Evolutionary conservation across 2,329 filamentous ascomycete genomes (phyloP).

Genomic region (Calonectria pseudoreteaudii): DNA sequence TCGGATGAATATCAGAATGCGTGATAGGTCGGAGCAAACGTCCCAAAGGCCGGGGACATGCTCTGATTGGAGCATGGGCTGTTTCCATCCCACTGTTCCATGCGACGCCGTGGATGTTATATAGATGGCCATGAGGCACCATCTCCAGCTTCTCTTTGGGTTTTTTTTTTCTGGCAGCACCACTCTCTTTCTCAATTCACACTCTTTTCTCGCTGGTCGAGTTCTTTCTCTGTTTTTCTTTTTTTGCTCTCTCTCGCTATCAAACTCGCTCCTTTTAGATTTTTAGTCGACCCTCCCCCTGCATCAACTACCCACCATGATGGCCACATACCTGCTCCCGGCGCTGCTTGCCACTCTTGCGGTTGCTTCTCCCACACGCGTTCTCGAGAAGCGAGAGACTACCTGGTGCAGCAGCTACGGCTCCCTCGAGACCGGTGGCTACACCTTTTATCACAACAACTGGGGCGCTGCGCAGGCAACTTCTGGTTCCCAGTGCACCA

Average conservation of each 20-base stretch:
- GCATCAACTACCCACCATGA: not conserved
- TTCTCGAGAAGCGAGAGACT: conserved; percentile 2
- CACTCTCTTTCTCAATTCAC: not conserved
- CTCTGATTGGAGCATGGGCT: not conserved
- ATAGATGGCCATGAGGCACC: not conserved
- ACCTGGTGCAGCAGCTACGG: conserved; percentile 54
- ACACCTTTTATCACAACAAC: conserved; percentile 65
- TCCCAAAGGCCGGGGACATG: not conserved
- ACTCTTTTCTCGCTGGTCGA: conserved; percentile 13
- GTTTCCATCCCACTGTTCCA: not conserved
- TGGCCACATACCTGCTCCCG: not conserved
- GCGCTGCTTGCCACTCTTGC: not conserved
- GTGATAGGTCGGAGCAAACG: not conserved
- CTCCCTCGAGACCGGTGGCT: conserved; percentile 51
- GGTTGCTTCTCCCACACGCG: not conserved
- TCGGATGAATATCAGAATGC: not conserved
- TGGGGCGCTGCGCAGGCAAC: conserved; percentile 56
- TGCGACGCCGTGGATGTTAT: not conserved
- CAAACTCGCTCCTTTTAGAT: not conserved
- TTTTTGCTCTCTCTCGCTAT: not conserved
- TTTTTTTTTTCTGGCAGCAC: not conserved
- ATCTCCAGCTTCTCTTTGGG: not conserved
- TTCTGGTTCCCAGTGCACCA: conserved; percentile 55
- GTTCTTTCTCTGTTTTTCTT: not conserved
- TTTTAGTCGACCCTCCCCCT: not conserved